Conservation (phyloP, 2,329 filamentous ascomycete genomes). For the Monosporascus sp. region DNA sequence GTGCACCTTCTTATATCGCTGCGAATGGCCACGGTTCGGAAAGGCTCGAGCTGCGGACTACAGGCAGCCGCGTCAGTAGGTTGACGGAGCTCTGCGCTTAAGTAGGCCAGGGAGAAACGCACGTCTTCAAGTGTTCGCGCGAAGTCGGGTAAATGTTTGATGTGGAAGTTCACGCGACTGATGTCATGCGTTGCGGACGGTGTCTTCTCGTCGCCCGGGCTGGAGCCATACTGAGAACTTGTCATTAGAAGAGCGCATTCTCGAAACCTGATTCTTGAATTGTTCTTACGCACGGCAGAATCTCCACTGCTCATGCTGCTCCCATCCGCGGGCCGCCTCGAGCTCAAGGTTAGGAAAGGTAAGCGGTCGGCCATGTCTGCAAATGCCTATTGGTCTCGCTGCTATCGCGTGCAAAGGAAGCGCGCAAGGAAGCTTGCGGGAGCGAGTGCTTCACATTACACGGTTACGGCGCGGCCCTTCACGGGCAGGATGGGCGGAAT, state of each 20-base stretch:
- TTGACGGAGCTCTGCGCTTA: neutral
- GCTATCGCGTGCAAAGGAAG: neutral
- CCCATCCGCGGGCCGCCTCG: constrained; percentile 41
- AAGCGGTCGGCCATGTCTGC: constrained; percentile 36
- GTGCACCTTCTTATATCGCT: constrained; percentile 52
- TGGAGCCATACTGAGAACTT: constrained; percentile 41
- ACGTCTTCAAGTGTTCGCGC: constrained; percentile 51
- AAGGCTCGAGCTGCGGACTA: constrained; percentile 53
- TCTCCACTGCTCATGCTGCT: constrained; percentile 44
- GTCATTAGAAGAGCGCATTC: constrained; percentile 24
- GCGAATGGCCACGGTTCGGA: constrained; percentile 49
- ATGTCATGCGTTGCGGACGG: constrained; percentile 50
- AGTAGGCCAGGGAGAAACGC: constrained; percentile 20
- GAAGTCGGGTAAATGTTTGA: constrained; percentile 52
- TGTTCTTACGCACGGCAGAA: constrained; percentile 40
- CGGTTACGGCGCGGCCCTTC: constrained; percentile 19
- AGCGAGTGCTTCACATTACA: constrained; percentile 7
- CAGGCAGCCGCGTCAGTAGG: constrained; percentile 6
- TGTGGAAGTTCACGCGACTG: constrained; percentile 53
- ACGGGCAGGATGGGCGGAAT: neutral
- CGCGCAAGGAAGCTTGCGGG: neutral
- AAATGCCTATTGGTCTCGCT: neutral
- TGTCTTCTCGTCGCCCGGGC: constrained; percentile 32
- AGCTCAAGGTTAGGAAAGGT: constrained; percentile 50
- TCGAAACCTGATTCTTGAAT: constrained; percentile 17